Evolutionary conservation across 2,329 filamentous ascomycete species (phyloP).

Genomic region (Septoria petroselini): DNA sequence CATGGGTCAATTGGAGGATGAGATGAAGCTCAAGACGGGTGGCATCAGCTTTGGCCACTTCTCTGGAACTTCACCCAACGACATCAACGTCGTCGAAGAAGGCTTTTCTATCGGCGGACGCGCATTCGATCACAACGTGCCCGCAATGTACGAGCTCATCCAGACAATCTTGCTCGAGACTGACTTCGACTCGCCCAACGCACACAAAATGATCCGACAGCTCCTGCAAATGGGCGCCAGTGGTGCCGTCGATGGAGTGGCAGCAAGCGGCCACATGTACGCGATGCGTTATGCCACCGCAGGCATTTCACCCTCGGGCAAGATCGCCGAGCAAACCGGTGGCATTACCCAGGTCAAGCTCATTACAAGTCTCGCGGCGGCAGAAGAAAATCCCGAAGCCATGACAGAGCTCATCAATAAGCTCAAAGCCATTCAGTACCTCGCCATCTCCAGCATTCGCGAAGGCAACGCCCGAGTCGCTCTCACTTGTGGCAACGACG

Average conservation of each 20-base stretch:
- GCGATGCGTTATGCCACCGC: constrained; percentile 82
- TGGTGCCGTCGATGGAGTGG: constrained; percentile 86
- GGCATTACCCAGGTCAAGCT: constrained; percentile 89
- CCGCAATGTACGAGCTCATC: constrained; percentile 84
- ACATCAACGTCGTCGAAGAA: constrained; percentile 69
- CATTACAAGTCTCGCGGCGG: constrained; percentile 72
- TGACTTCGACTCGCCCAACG: constrained; percentile 80
- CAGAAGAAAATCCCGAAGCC: constrained; percentile 70
- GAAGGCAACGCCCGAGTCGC: constrained; percentile 69
- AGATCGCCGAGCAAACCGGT: constrained; percentile 76
- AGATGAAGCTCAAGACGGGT: constrained; percentile 94
- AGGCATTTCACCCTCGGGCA: constrained; percentile 67
- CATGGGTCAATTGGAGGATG: constrained; percentile 92
- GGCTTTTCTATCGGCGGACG: constrained; percentile 82
- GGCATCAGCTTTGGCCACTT: constrained; percentile 84
- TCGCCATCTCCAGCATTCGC: constrained; percentile 62
- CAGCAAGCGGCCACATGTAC: constrained; percentile 83
- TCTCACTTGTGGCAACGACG: constrained; percentile 79
- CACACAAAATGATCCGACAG: constrained; percentile 77
- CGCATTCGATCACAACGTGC: constrained; percentile 84
- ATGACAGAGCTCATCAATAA: constrained; percentile 59
- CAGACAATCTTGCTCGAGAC: constrained; percentile 79
- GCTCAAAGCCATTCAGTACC: constrained; percentile 77
- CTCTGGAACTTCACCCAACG: constrained; percentile 70
- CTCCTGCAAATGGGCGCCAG: constrained; percentile 82